Conservation (phyloP, 495 filamentous ascomycete species). For the Stereocaulon alpinum region DNA sequence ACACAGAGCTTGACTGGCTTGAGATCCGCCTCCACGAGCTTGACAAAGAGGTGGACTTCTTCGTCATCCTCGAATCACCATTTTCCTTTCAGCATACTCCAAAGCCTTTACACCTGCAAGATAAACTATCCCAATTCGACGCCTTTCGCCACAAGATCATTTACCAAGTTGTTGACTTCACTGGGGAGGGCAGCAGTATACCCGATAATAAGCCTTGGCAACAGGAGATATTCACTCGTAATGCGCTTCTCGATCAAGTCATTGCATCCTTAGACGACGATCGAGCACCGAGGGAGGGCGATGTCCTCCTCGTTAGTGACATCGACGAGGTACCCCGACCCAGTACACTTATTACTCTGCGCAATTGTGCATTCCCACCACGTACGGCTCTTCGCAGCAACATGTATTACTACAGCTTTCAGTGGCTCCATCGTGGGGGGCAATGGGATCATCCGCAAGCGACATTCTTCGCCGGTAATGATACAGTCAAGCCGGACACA, state of each 20-base stretch:
- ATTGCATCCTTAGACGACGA: constrained; percentile 32
- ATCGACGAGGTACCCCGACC: constrained; percentile 44
- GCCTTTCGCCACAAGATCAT: constrained; percentile 42
- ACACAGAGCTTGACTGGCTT: constrained; percentile 46
- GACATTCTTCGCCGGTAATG: constrained; percentile 36
- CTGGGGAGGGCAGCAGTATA: constrained; percentile 27
- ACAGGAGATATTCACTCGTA: constrained; percentile 38
- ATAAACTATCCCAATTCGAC: constrained; percentile 31
- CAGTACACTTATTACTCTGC: constrained; percentile 25
- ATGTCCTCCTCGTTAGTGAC: constrained; percentile 32
- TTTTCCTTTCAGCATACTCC: constrained; percentile 39
- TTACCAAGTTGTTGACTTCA: constrained; percentile 41
- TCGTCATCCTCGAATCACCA: constrained; percentile 41
- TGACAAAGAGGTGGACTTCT: constrained; percentile 43
- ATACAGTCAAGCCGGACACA: constrained; percentile 39
- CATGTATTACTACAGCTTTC: constrained; percentile 49
- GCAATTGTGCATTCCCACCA: constrained; percentile 39
- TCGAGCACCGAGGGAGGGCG: constrained; percentile 22
- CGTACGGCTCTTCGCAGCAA: constrained; percentile 39
- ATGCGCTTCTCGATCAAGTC: constrained; percentile 40
- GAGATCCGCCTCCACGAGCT: constrained; percentile 45
- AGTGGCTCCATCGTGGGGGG: constrained; percentile 38
- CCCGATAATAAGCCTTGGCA: constrained; percentile 31
- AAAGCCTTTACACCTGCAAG: constrained; percentile 37
- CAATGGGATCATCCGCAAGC: constrained; percentile 47